phyloP scores from a whole-genome alignment of 1,139 yeast genomes.

The Candida frijolesensis region DNA sequence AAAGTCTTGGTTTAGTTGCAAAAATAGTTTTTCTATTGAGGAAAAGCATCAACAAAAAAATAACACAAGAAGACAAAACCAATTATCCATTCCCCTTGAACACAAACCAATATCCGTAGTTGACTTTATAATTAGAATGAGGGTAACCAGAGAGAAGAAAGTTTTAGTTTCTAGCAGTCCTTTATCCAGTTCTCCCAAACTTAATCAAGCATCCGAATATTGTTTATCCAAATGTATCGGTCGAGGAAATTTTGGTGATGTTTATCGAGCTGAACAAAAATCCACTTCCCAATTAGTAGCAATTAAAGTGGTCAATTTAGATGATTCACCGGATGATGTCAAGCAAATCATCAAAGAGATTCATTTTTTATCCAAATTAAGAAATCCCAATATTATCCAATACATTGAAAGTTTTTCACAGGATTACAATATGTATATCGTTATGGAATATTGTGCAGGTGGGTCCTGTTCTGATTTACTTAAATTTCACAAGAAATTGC shows the following conservation, averaged over 20 bases:
- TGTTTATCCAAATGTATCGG: constrained; percentile 66
- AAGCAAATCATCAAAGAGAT: constrained; percentile 69
- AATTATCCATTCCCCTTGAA: constrained; percentile 2
- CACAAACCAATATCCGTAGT: neutral
- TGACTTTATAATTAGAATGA: neutral
- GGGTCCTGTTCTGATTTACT: constrained; percentile 84
- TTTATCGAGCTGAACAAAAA: constrained; percentile 59
- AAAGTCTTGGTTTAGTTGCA: constrained; percentile 1
- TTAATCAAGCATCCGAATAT: constrained; percentile 22
- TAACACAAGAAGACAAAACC: constrained; percentile 4
- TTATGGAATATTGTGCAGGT: constrained; percentile 92
- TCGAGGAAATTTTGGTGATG: constrained; percentile 86
- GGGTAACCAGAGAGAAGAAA: constrained; percentile 1
- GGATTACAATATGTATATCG: constrained; percentile 77
- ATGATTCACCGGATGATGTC: constrained; percentile 73
- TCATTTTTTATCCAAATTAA: constrained; percentile 64
- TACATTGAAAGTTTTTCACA: constrained; percentile 65
- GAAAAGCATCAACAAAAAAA: constrained; percentile 1
- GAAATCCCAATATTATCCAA: constrained; percentile 63
- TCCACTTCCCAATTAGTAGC: constrained; percentile 44
- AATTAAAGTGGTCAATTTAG: constrained; percentile 75
- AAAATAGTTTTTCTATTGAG: neutral
- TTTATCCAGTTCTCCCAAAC: constrained; percentile 3
- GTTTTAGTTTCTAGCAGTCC: neutral
- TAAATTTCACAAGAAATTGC: constrained; percentile 50